phyloP scores from a whole-genome alignment of 257 asterid species.

The Paraleonurus japonicus region DNA sequence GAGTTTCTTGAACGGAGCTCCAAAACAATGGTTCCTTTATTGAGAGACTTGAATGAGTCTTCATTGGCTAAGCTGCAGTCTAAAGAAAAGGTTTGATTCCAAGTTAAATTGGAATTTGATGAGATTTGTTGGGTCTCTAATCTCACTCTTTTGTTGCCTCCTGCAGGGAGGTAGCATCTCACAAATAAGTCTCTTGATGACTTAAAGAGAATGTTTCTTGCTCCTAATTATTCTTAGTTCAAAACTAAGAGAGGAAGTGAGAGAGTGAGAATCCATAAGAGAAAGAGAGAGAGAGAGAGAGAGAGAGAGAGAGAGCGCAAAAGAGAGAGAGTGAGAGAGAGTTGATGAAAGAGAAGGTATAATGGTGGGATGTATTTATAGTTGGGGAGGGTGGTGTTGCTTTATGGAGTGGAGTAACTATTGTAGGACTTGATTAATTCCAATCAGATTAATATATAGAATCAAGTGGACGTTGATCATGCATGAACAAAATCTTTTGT shows the following conservation, averaged over 20 bases:
- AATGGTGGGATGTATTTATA: neutral
- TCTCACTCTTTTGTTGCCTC: conserved; percentile 41
- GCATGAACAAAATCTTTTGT: too few species aligned
- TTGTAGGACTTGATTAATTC: neutral
- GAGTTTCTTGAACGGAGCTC: conserved; percentile 54
- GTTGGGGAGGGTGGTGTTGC: neutral
- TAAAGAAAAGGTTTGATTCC: conserved; percentile 54
- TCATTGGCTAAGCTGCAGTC: conserved; percentile 41
- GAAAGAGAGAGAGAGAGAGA: neutral
- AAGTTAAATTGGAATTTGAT: too few species aligned
- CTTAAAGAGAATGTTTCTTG: conserved; percentile 39
- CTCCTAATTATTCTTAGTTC: conserved; percentile 48
- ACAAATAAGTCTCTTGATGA: conserved; percentile 43
- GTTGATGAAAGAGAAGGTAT: neutral
- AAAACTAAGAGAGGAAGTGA: conserved; percentile 32
- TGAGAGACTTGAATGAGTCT: conserved; percentile 4
- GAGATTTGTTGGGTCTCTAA: conserved; percentile 47
- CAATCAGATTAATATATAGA: too few species aligned
- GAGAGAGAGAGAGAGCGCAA: too few species aligned
- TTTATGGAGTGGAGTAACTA: neutral
- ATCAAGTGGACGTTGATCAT: too few species aligned
- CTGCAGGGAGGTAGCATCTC: conserved; percentile 56
- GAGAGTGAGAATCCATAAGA: conserved; percentile 31
- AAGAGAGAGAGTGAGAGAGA: too few species aligned
- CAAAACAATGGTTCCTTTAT: conserved; percentile 12